Base-by-base conservation (phyloP, 345 rosid genomes). In the Rubroshorea leprosula region DNA sequence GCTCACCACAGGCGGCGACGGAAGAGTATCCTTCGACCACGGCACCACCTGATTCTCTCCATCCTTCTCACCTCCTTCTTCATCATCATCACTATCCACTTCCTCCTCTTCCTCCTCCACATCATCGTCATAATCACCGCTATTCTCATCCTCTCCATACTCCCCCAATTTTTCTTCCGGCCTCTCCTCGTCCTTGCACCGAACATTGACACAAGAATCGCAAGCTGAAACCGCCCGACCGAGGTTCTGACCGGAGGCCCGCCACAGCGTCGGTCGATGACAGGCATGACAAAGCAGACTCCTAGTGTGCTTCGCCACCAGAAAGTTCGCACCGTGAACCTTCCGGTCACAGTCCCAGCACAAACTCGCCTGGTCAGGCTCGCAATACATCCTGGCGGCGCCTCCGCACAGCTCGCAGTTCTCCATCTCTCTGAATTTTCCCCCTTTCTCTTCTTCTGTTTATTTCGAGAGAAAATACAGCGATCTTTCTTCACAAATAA, bases 31-130 rank as follows among this genome's bases (percentile, higher is more conserved):
- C 19, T 39, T 74, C 23, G 80, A 72, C 86, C 79, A 80, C 2
- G 96, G 96, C 18, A 87, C 96, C 66, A 87, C 89, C 61, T 87
- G 96, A 72, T 84, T 84, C 52, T 87, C 95, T 16, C 79, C 80
- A 1, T 69, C 78, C 0, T 71, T 79, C 0, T 67, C 74, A 0
- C 67, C 73, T 0, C 61, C 76, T 0, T 77, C 75, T 0, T 53
- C 76, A 5, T 70, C 64, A 0, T 48, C 71, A 0, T 66, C 72
- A 15, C 61, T 62, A 10, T 71, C 68, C 1, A 47, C 54, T 5
- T 35, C 70, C n/a, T 57, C 51, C 68, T 27, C 75, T 0, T 58
- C 60, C 25, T 51, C 23, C 22, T 74, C 53, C 38, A 6, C 41
- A 4, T 60, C 82, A 0, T 70, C 65, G 0, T 58, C 75, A 0